Percentiles rank a stretch among this genome's conserved stretches.
Conservation (phyloP, 306 rosid species). For the Fragaria nilgerrensis region DNA sequence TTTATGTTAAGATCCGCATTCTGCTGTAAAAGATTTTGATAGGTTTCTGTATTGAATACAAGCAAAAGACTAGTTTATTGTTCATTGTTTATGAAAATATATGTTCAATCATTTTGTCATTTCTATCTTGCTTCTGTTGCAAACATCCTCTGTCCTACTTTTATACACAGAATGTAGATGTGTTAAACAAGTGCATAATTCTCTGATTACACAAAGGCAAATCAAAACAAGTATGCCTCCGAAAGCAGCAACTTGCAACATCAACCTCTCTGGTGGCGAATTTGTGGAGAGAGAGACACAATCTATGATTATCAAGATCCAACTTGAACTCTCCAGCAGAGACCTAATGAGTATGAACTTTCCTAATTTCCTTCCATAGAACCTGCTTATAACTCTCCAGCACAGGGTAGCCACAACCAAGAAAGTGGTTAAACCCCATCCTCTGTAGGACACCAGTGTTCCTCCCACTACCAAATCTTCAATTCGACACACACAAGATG, state of each 20-base stretch:
- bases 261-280: constrained; percentile 47
- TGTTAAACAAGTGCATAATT: constrained; percentile 18
- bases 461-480: constrained; percentile 72
- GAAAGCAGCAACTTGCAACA: constrained; percentile 50
- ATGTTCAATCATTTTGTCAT: constrained; percentile 6
- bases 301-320: constrained; percentile 55
- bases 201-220: constrained; percentile 27
- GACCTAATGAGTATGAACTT: constrained; percentile 26
- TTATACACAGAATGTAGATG: constrained; percentile 21
- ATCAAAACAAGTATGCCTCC: constrained; percentile 49
- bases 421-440: constrained; percentile 81
- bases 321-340: constrained; percentile 47
- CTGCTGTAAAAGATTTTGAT: not conserved
- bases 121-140: constrained; percentile 12
- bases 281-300: constrained; percentile 50
- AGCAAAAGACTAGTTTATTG: not conserved
- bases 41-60: constrained; percentile 4
- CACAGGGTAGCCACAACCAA: constrained; percentile 60
- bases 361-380: constrained; percentile 34
- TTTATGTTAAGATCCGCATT: not conserved
- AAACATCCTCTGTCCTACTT: constrained; percentile 1
- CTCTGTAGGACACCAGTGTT: constrained; percentile 53
- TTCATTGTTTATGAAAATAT: not conserved
- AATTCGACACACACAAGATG: constrained; percentile 75
- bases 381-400: constrained; percentile 56